Conservation (phyloP, 1,284 basidiomycete genomes). For the Rhodotorula sp. region DNA sequence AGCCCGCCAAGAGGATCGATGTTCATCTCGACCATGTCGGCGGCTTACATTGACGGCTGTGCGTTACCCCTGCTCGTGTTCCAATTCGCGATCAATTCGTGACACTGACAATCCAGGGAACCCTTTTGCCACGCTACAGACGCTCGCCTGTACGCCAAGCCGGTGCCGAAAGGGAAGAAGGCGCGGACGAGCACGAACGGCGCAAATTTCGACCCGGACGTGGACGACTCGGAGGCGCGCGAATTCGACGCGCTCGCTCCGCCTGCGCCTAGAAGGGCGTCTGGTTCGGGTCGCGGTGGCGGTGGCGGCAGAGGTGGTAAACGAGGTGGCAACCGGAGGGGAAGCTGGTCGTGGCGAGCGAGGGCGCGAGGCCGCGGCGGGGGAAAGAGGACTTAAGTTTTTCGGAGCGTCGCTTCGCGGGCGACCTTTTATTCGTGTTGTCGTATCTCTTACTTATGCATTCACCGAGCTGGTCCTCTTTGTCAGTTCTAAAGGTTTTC, state of each 20-base stretch:
- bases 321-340: neutral
- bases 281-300: neutral
- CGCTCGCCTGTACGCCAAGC: neutral
- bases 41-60: constrained; percentile 22
- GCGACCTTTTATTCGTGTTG: too few species aligned
- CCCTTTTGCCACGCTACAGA: neutral
- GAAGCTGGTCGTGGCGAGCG: constrained; percentile 4
- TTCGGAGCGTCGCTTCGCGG: neutral
- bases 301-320: neutral
- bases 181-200: neutral
- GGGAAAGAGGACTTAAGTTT: neutral
- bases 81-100: neutral
- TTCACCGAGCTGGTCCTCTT: neutral
- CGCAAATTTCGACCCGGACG: neutral
- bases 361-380: constrained; percentile 2
- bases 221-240: constrained; percentile 3
- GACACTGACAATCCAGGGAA: neutral
- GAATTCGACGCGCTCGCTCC: constrained; percentile 7
- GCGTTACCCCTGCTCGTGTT: neutral
- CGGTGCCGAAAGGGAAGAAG: neutral
- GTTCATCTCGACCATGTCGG: constrained; percentile 24
- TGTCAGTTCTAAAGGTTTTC: neutral
- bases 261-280: neutral
- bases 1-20: constrained; percentile 21
- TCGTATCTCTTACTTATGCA: neutral